Conservation (phyloP, 495 filamentous ascomycete species). For the Terfezia boudieri region DNA sequence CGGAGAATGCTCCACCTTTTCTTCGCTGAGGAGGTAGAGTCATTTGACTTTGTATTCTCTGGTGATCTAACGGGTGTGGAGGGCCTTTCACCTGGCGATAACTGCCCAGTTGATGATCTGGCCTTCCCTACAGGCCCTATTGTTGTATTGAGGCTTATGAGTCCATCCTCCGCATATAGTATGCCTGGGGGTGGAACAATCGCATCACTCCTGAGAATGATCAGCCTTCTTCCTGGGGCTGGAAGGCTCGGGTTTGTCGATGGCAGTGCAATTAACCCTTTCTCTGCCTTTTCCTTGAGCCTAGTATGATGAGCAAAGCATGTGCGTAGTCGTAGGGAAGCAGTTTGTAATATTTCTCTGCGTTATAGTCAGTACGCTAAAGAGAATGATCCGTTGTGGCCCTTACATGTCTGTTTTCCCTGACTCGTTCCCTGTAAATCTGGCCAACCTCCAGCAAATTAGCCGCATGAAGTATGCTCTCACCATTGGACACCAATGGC, state of each 20-base stretch:
- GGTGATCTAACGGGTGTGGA: conserved; percentile 13
- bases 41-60: conserved; percentile 1
- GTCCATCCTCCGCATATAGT: not conserved
- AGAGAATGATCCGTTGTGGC: not conserved
- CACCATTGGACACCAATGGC: conserved; percentile 97
- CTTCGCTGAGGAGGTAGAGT: conserved; percentile 22
- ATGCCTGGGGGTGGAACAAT: conserved; percentile 30
- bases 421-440: conserved; percentile 42
- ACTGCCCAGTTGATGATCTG: not conserved
- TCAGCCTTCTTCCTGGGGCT: conserved; percentile 69
- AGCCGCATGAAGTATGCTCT: conserved; percentile 87
- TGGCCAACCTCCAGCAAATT: conserved; percentile 73
- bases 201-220: conserved; percentile 77
- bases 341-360: conserved; percentile 42
- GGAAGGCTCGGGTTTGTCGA: conserved; percentile 71
- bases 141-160: conserved; percentile 10
- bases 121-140: conserved; percentile 4
- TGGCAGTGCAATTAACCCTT: conserved; percentile 30
- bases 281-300: conserved; percentile 40
- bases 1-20: conserved; percentile 44
- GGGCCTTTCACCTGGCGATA: conserved; percentile 20
- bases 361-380: conserved; percentile 9
- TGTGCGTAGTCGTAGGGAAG: conserved; percentile 45
- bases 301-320: conserved; percentile 64
- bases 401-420: conserved; percentile 48